Base-by-base conservation (phyloP, 2,329 filamentous ascomycete genomes). In the Colletotrichum zoysiae region DNA sequence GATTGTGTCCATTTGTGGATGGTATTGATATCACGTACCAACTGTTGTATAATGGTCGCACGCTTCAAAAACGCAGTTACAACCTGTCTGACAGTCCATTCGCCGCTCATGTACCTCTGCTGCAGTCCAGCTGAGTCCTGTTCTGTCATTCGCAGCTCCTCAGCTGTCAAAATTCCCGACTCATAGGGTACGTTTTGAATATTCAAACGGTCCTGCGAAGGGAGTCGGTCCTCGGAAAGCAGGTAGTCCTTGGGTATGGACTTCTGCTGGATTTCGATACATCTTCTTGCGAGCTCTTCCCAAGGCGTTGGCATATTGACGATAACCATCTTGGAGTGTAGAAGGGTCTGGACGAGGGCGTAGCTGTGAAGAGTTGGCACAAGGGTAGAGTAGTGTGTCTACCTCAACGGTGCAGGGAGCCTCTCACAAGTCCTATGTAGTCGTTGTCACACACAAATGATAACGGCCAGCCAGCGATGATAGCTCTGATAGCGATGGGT, bases 231-330 rank as follows among this genome's bases (percentile, higher is more conserved):
- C 5, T 78, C 77, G 0, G 89, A 87, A 11, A 92, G 84, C 64
- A 84, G 81, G 85, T 88, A 91, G 75, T 90, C 85, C 1, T 81
- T 70, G 0, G 90, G 89, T 58, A 92, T 89, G 1, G 86, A 86
- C 61, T 80, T 78, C 11, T 55, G 33, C 55, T 70, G 67, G 2
- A 70, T 58, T 8, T 59, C 53, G 6, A 70, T 42, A 23, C 67
- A 70, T 3, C 16, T 18, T 30, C 46, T 46, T 9, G 67, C 35
- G 2, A 65, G 61, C 26, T 70, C 60, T 23, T 44, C 11, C 67
- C 67, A 70, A 51, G 42, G 42, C 16, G 33, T 35, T n/a, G 53
- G 1, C 20, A 40, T 23, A 18, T 23, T 23, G 9, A 6, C 65
- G 8, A 46, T 65, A 5, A 23, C 44, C 61, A 69, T 69, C 7